Evolutionary conservation across 257 asterid species (phyloP).

Genomic region (Ophiorrhiza pumila): DNA sequence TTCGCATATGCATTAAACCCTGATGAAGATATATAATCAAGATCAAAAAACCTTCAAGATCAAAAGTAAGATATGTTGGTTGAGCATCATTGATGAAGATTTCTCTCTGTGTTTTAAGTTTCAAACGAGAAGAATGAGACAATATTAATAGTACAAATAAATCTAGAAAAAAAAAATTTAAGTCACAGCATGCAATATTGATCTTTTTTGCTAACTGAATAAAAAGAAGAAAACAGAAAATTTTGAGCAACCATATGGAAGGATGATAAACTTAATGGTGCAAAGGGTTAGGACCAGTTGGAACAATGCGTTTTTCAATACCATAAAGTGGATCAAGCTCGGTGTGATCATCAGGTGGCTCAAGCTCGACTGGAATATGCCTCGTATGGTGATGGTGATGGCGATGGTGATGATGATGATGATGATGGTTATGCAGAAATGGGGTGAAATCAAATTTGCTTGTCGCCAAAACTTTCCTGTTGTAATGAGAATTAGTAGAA

Average conservation of each 20-base stretch:
- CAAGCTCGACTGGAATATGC: conserved; percentile 19
- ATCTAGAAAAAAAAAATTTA: conserved; percentile 1
- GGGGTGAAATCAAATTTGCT: conserved; percentile 51
- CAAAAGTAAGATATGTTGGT: neutral
- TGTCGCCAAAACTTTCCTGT: conserved; percentile 37
- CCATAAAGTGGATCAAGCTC: conserved; percentile 65
- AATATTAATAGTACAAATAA: conserved; percentile 7
- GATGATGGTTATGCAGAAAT: conserved; percentile 32
- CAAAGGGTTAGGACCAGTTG: conserved; percentile 84
- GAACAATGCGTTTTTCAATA: conserved; percentile 71
- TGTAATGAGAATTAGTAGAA: conserved; percentile 5
- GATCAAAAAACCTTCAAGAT: neutral
- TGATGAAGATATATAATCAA: neutral
- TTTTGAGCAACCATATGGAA: neutral
- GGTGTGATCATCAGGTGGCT: conserved; percentile 21
- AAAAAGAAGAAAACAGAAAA: neutral
- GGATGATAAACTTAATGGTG: conserved; percentile 48
- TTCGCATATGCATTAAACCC: neutral
- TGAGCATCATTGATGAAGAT: neutral
- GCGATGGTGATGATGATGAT: conserved; percentile 11
- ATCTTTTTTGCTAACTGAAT: conserved; percentile 5
- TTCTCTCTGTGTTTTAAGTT: neutral
- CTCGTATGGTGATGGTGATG: conserved; percentile 11
- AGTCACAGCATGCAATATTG: conserved; percentile 3
- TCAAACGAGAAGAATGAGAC: neutral